Percentiles rank a stretch among this genome's conserved stretches.
Evolutionary conservation across 768 basidiomycete genomes (phyloP).

Genomic region (Auricularia sp.): DNA sequence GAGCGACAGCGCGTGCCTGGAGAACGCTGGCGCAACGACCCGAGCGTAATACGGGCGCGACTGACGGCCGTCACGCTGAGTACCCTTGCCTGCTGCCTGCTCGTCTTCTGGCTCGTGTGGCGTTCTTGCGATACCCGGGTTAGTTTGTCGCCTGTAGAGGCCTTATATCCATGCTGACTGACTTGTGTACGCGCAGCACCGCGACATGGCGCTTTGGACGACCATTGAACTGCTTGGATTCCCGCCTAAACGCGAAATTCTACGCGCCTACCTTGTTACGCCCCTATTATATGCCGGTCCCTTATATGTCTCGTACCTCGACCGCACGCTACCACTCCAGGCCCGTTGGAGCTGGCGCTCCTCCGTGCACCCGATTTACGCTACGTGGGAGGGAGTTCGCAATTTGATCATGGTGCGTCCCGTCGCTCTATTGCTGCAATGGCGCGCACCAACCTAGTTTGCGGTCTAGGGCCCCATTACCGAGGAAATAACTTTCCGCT

Average conservation of each 20-base stretch:
- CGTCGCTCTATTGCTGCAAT: neutral
- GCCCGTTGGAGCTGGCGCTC: slow-evolving; percentile 33
- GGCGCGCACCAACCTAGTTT: neutral
- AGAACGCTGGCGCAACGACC: slow-evolving; percentile 70
- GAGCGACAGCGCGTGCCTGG: slow-evolving; percentile 22
- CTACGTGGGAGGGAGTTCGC: slow-evolving; percentile 50
- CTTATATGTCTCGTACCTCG: slow-evolving; percentile 47
- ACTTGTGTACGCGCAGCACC: neutral
- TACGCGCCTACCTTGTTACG: slow-evolving; percentile 47
- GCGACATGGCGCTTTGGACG: slow-evolving; percentile 16
- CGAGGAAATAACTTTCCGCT: slow-evolving; percentile 86
- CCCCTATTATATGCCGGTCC: slow-evolving; percentile 74
- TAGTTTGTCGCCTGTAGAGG: slow-evolving; percentile 6
- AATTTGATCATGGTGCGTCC: slow-evolving; percentile 47
- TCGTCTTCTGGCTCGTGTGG: slow-evolving; percentile 35
- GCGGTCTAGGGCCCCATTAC: slow-evolving; percentile 68
- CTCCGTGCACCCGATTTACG: slow-evolving; percentile 32
- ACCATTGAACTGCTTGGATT: slow-evolving; percentile 35
- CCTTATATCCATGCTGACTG: neutral
- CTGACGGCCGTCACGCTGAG: slow-evolving; percentile 57
- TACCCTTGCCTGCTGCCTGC: slow-evolving; percentile 46
- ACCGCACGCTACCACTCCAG: slow-evolving; percentile 45
- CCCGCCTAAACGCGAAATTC: slow-evolving; percentile 9
- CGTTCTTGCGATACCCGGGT: slow-evolving; percentile 19
- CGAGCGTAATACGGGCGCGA: slow-evolving; percentile 73